A percentile compares a stretch with the other conserved stretches of the same genome.
phyloP scores from a whole-genome alignment of 768 basidiomycete species.

The Kwoniella newhampshirensis region DNA sequence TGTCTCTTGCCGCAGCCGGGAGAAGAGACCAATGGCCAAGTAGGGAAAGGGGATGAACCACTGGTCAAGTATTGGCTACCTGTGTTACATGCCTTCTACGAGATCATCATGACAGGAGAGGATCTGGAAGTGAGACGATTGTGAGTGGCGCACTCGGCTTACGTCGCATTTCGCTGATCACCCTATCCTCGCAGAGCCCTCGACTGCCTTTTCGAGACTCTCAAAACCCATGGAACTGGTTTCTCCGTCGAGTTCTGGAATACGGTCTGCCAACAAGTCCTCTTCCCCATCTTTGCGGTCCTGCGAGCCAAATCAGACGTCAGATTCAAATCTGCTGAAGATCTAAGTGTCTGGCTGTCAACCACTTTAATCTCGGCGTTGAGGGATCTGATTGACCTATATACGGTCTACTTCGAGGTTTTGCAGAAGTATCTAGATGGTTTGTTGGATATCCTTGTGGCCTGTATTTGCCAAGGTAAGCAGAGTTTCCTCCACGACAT shows the following conservation, averaged over 20 bases:
- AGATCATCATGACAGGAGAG: conserved; percentile 99
- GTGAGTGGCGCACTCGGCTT: too few species aligned
- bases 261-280: conserved; percentile 88
- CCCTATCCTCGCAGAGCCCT: conserved; percentile 67
- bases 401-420: conserved; percentile 90
- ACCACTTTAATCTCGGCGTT: conserved; percentile 99
- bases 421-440: conserved; percentile 88
- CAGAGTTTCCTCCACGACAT: not conserved
- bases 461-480: conserved; percentile 98
- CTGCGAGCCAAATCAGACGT: conserved; percentile 84
- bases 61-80: conserved; percentile 99
- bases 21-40: conserved; percentile 2
- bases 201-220: conserved; percentile 91
- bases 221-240: conserved; percentile 81
- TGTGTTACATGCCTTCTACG: conserved; percentile 94
- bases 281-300: conserved; percentile 98
- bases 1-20: conserved; percentile 53
- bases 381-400: conserved; percentile 89
- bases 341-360: conserved; percentile 99
- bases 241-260: conserved; percentile 96
- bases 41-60: conserved; percentile 59
- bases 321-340: conserved; percentile 90
- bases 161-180: too few species aligned
- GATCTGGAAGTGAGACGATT: conserved; percentile 94
- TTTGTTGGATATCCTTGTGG: conserved; percentile 85